Evolutionary conservation across 352 stramenopile genomes (phyloP), one percentile per base, ranked within the genome.

Genomic region (Sclerospora graminicola): DNA sequence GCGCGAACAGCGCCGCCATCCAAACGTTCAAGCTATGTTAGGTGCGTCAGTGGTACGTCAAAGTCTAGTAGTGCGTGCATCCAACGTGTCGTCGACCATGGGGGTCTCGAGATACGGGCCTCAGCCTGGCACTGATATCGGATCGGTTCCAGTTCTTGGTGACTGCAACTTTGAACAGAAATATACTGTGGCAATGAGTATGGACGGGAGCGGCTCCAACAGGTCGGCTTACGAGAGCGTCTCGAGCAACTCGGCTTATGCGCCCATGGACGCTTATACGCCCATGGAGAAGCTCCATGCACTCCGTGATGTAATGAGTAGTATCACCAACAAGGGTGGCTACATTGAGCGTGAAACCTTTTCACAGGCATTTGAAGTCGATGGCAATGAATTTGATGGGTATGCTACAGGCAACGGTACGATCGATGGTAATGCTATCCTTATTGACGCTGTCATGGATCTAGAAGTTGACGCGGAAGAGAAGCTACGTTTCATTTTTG

Each of bases 401-500:
- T 84, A 84, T 41, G 57, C 77, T 9, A 60, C 57, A 24, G 51
- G 57, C 32, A 53, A 75, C 18, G 74, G 70, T 23, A 54, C 60
- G 42, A 78, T 91, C 35, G 65, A 91, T 23, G 69, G 71, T 33
- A 84, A 85, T 32, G 76, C 79, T 28, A 80, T 88, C 34, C 51
- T 91, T 14, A 84, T 91, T 18, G 76, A 89, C 45, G 75, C 74
- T n/a, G 75, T 85, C 10, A 63, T 91, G 60, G 71, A 88, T 14
- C 56, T 91, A 9, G 61, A 89, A 34, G 72, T 91, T 2, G 69
- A 55, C 31, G 70, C 52, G 2, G 72, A 91, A 33, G 74, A 86
- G 30, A 91, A 89, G 39, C 61, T 91, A 28, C 69, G 57, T 19
- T 89, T 89, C 48, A 91, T 91, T 45, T 91, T 91, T 32, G 76